These are phyloP conservation scores for Tetramitus jugosus DNA, from an alignment of 208 protist genomes.

Conservation along the genomic window DNA sequence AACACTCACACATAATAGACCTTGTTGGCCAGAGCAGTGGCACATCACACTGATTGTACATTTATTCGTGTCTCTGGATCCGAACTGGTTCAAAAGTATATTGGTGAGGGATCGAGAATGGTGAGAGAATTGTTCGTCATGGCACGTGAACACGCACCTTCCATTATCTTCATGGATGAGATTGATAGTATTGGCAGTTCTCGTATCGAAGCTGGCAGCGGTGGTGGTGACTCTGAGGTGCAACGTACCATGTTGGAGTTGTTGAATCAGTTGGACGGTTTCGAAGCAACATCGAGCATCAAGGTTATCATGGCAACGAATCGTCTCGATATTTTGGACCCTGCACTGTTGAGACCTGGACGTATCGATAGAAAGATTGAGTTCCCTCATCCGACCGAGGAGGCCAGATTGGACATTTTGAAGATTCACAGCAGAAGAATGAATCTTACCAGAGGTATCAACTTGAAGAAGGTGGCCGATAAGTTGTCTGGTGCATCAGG, in stretches of 20 bases:
- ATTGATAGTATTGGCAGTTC: slow-evolving; percentile 97
- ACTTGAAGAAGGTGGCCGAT: slow-evolving; percentile 93
- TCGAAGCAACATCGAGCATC: slow-evolving; percentile 97
- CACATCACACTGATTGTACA: slow-evolving; percentile 95
- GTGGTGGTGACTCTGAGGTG: slow-evolving; percentile 88
- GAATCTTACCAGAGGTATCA: slow-evolving; percentile 98
- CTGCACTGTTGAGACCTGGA: slow-evolving; percentile 96
- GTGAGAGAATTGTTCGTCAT: slow-evolving; percentile 99
- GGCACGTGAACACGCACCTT: slow-evolving; percentile 96
- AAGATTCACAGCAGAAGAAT: slow-evolving; percentile 99
- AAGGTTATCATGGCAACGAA: slow-evolving; percentile 99
- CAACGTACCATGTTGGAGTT: slow-evolving; percentile 99
- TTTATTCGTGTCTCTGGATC: slow-evolving; percentile 98
- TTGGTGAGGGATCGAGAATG: slow-evolving; percentile 98
- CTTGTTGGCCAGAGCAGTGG: slow-evolving; percentile 95
- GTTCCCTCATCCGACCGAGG: slow-evolving; percentile 90
- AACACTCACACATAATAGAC: too few relatives aligned
- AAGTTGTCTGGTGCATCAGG: slow-evolving; percentile 92
- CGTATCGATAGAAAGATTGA: slow-evolving; percentile 99
- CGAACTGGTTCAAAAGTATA: slow-evolving; percentile 99
- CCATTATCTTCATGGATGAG: slow-evolving; percentile 99
- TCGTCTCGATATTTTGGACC: slow-evolving; percentile 99
- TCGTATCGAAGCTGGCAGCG: slow-evolving; percentile 66
- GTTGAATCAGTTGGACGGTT: slow-evolving; percentile 99
- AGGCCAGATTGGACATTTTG: slow-evolving; percentile 91